phyloP scores from a whole-genome alignment of 2,329 filamentous ascomycete genomes.

The Fusarium sp. region DNA sequence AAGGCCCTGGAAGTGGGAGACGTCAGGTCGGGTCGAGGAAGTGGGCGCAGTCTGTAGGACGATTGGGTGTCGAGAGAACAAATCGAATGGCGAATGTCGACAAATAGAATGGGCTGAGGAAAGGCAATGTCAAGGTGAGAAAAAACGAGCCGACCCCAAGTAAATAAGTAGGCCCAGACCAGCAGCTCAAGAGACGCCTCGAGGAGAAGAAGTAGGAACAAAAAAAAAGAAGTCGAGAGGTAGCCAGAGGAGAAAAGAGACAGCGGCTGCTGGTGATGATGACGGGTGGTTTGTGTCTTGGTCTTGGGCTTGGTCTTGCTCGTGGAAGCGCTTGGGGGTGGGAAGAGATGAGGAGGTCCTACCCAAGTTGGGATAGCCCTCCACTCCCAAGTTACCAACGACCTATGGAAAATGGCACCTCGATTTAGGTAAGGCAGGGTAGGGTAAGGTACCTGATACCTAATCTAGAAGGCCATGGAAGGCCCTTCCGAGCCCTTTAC shows the following conservation, averaged over 20 bases:
- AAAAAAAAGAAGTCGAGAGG: slow-evolving; percentile 25
- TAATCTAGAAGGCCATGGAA: background rate
- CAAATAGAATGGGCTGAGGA: slow-evolving; percentile 33
- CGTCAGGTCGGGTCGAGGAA: slow-evolving; percentile 33
- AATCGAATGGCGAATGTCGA: slow-evolving; percentile 32
- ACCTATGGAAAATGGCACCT: slow-evolving; percentile 25
- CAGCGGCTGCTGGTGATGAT: slow-evolving; percentile 38
- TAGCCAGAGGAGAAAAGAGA: slow-evolving; percentile 30
- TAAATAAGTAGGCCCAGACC: slow-evolving; percentile 32
- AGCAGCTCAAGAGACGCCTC: slow-evolving; percentile 18
- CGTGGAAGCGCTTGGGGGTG: slow-evolving; percentile 41
- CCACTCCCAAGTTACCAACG: slow-evolving; percentile 20
- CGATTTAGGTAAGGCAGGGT: background rate
- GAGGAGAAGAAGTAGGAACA: slow-evolving; percentile 18
- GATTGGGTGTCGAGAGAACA: slow-evolving; percentile 39
- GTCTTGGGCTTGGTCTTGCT: slow-evolving; percentile 26
- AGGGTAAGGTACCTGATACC: slow-evolving; percentile 24
- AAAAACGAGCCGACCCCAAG: slow-evolving; percentile 30
- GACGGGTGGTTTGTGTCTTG: slow-evolving; percentile 41
- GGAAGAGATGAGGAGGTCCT: slow-evolving; percentile 44
- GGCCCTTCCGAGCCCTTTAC: background rate
- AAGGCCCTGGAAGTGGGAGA: slow-evolving; percentile 13
- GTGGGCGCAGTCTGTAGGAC: slow-evolving; percentile 29
- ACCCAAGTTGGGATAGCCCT: slow-evolving; percentile 40
- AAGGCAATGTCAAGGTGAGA: slow-evolving; percentile 33